phyloP scores from a whole-genome alignment of 1,284 basidiomycete species.

The Afroboletus lepidellus region DNA sequence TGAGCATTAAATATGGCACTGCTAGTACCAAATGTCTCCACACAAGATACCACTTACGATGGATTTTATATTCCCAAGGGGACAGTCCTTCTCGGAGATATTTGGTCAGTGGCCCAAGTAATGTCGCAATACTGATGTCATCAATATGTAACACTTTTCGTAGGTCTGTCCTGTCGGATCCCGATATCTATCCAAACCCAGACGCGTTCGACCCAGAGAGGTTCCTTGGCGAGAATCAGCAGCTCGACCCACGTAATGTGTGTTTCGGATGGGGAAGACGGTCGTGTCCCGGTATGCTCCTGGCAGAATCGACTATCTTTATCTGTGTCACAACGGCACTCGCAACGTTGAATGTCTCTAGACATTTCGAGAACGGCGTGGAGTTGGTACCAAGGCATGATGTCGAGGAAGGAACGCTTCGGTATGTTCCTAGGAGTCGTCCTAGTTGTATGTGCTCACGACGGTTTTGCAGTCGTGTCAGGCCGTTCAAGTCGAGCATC shows the following conservation, averaged over 20 bases:
- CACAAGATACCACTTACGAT: neutral
- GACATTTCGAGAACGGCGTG: constrained; percentile 5
- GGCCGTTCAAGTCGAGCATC: too few relatives aligned
- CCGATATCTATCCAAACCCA: neutral
- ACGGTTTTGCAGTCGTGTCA: too few relatives aligned
- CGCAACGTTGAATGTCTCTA: constrained; percentile 14
- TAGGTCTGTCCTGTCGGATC: neutral
- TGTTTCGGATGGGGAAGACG: constrained; percentile 6
- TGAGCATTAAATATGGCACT: neutral
- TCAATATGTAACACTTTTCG: neutral
- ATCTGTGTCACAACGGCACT: constrained; percentile 16
- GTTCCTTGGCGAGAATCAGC: neutral
- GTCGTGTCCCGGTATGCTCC: constrained; percentile 8
- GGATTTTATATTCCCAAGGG: neutral
- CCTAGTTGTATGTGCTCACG: too few relatives aligned
- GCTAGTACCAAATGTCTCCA: neutral
- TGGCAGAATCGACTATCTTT: constrained; percentile 17
- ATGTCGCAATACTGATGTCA: neutral
- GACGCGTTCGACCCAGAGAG: constrained; percentile 1
- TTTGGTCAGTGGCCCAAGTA: neutral
- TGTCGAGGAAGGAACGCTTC: neutral
- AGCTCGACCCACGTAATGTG: constrained; percentile 5
- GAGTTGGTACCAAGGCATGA: constrained; percentile 12
- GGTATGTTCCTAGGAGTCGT: too few relatives aligned
- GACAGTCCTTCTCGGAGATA: neutral